Evolutionary conservation across 495 filamentous ascomycete genomes (phyloP), one percentile per base, ranked within the genome.

Genomic region (Aspergillus cavernicola): DNA sequence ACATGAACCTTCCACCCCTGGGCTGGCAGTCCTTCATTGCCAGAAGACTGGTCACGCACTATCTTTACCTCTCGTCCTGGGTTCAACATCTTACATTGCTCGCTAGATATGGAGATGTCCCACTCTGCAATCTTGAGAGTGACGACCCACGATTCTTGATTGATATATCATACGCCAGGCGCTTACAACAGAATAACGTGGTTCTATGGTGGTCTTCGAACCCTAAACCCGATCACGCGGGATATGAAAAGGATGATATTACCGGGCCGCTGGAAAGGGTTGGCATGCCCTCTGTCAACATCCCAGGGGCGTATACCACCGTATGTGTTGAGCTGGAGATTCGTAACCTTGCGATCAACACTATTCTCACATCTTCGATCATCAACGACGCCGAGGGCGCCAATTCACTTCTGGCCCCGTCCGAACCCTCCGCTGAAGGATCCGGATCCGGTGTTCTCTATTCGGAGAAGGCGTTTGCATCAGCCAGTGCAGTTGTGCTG

Each of bases 121-220:
- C 93, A 15, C 77, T 99, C 43, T 97, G 93, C 71, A 97, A 99
- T 60, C 73, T 99, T 23, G 95, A 97, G 63, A 84, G 83, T 37
- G 92, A 97, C 58, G 93, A 99, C 62, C 92, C 93, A 16, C 80
- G 88, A 19, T 99, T 90, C 66, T 71, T 97, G 46, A 97, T 99
- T 61, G 93, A 99, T 63, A 82, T 99, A 38, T 89, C 93, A 3
- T 99, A 97, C 68, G 93, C 93, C 1, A 74, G 93, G 45, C 84
- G 95, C 10, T 73, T 99, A 45, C 90, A 93, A 62, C 85, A 88
- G 59, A 95, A 92, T 62, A 92, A 92, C 55, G 89, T 99, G 6
- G 87, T 99, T 13, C 78, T 99, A n/a, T 99, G 93, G 93, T 99
- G 93, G 93, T 96, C 91, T 28, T 77, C 78, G 11, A 85, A 83